Conservation (phyloP, 2,329 filamentous ascomycete species). For the Verticillium nubilum region DNA sequence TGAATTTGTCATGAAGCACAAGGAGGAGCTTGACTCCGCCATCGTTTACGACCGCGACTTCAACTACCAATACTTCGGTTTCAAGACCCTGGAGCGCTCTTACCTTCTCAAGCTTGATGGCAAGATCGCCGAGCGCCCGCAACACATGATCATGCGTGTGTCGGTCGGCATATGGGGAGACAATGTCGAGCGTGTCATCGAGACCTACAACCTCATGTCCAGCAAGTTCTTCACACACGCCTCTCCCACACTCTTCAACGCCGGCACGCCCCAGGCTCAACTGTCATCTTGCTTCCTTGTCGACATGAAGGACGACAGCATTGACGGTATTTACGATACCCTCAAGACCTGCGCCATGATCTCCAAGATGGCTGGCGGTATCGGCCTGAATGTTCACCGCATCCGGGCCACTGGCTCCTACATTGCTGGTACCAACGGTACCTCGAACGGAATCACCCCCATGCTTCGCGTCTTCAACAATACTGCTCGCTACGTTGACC, state of each 20-base stretch:
- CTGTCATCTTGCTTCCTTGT: constrained; percentile 98
- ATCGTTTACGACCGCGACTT: constrained; percentile 99
- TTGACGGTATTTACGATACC: constrained; percentile 98
- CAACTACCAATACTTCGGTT: constrained; percentile 99
- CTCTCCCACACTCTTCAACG: constrained; percentile 96
- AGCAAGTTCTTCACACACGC: constrained; percentile 98
- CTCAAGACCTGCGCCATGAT: constrained; percentile 99
- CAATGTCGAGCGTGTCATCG: constrained; percentile 86
- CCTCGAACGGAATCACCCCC: constrained; percentile 93
- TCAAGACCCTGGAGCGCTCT: constrained; percentile 97
- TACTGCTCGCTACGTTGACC: constrained; percentile 96
- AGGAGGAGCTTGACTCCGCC: constrained; percentile 94
- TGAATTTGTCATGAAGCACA: constrained; percentile 90
- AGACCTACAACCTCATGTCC: constrained; percentile 99
- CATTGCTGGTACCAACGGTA: constrained; percentile 96
- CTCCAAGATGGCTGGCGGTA: constrained; percentile 98
- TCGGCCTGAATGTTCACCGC: constrained; percentile 92
- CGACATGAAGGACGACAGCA: constrained; percentile 99
- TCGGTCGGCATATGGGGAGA: constrained; percentile 95
- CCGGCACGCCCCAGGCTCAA: constrained; percentile 89
- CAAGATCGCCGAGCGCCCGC: constrained; percentile 93
- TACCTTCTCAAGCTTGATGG: constrained; percentile 94
- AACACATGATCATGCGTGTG: constrained; percentile 99
- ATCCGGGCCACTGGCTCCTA: constrained; percentile 97
- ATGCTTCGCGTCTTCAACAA: constrained; percentile 99